Conservation (phyloP, 768 basidiomycete species). For the Tricholoma hemisulphureum region DNA sequence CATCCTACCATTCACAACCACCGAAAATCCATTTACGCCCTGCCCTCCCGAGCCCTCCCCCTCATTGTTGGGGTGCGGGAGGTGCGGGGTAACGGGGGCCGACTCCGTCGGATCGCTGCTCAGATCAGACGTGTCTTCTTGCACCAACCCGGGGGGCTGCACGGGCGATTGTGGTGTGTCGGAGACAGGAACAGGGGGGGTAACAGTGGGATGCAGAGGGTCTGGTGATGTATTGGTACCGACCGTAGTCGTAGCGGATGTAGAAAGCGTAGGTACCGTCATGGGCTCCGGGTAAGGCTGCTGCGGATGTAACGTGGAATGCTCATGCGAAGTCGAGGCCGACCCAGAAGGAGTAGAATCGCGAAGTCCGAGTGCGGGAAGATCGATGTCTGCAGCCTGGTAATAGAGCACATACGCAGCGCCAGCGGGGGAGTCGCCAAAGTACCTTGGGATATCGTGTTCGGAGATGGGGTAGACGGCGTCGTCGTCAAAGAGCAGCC, state of each 20-base stretch:
- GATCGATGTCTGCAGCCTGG: conserved; percentile 87
- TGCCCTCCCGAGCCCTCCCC: background rate
- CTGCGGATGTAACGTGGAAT: background rate
- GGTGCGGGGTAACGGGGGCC: background rate
- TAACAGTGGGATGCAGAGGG: background rate
- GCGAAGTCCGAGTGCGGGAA: conserved; percentile 65
- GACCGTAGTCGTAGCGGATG: background rate
- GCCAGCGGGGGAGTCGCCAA: conserved; percentile 85
- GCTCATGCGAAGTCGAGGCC: background rate
- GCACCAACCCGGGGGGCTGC: background rate
- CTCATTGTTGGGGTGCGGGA: background rate
- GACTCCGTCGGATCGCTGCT: background rate
- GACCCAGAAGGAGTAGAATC: background rate
- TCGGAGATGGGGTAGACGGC: conserved; percentile 87
- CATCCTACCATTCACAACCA: background rate
- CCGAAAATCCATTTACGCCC: background rate
- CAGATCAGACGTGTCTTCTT: background rate
- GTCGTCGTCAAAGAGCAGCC: conserved; percentile 97
- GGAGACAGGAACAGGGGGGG: background rate
- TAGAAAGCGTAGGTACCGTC: background rate
- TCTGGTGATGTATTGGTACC: background rate
- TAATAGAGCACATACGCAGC: conserved; percentile 97
- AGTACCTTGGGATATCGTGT: conserved; percentile 88
- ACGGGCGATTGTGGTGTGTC: background rate
- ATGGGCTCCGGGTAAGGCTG: background rate